These are phyloP conservation scores for Aspergillus ostianus DNA, from an alignment of 495 filamentous ascomycete species.

Conservation along the genomic window DNA sequence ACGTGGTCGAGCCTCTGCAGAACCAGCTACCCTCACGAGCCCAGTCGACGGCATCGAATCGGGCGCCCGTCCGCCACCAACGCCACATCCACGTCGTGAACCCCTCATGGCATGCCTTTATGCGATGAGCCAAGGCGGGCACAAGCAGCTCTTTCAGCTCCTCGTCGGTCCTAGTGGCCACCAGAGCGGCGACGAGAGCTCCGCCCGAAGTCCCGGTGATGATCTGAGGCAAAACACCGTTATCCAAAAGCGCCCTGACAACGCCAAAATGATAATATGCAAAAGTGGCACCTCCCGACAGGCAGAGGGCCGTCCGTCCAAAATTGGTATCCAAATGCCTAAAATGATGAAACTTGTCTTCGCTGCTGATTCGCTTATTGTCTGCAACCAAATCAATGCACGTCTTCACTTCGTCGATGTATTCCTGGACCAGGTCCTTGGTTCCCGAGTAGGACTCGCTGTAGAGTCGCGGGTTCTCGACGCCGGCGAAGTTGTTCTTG, in stretches of 20 bases:
- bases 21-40: constrained; percentile 86
- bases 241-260: constrained; percentile 85
- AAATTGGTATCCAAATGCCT: constrained; percentile 88
- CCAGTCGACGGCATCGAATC: constrained; percentile 93
- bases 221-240: constrained; percentile 80
- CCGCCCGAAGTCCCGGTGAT: constrained; percentile 96
- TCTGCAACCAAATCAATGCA: constrained; percentile 66
- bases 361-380: constrained; percentile 60
- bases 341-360: constrained; percentile 80
- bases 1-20: constrained; percentile 83
- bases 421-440: constrained; percentile 86
- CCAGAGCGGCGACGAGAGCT: constrained; percentile 82
- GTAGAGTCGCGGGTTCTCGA: constrained; percentile 93
- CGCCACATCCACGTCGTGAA: constrained; percentile 73
- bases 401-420: constrained; percentile 68
- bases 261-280: constrained; percentile 98
- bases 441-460: constrained; percentile 96
- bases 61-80: constrained; percentile 89
- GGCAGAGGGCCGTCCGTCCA: constrained; percentile 86
- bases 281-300: constrained; percentile 93
- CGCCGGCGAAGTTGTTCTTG: constrained; percentile 94
- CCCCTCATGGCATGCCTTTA: constrained; percentile 79
- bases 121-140: constrained; percentile 77
- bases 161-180: constrained; percentile 86
- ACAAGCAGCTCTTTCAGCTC: constrained; percentile 84